Conservation (phyloP, 2,329 filamentous ascomycete genomes). For the Tolypocladium album region DNA sequence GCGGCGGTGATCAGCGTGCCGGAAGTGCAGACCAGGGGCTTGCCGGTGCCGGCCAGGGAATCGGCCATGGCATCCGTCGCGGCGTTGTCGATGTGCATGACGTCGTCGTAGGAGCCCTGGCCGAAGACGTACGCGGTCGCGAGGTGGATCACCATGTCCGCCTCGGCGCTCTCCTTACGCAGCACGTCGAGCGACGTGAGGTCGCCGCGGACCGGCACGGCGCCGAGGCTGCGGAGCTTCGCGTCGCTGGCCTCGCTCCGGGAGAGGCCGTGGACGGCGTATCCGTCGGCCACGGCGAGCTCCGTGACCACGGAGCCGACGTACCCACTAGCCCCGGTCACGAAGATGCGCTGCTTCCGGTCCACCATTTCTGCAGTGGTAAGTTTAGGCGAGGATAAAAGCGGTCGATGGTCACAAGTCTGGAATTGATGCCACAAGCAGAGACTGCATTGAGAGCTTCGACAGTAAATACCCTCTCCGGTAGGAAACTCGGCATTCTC, state of each 20-base stretch:
- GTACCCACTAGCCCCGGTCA: conserved; percentile 29
- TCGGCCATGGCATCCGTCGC: conserved; percentile 25
- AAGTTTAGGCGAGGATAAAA: not conserved
- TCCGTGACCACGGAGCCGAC: conserved; percentile 24
- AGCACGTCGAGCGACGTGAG: conserved; percentile 26
- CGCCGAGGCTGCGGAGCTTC: conserved; percentile 26
- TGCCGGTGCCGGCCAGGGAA: conserved; percentile 19
- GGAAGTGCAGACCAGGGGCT: conserved; percentile 21
- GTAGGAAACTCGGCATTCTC: not conserved
- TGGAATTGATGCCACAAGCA: not conserved
- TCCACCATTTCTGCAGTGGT: not conserved
- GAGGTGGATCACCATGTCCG: conserved; percentile 33
- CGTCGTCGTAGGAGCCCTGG: conserved; percentile 5
- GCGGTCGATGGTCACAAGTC: not conserved
- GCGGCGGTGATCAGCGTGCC: conserved; percentile 15
- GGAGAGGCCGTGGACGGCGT: conserved; percentile 29
- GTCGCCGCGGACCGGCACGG: conserved; percentile 26
- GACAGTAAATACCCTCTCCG: not conserved
- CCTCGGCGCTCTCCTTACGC: conserved; percentile 20
- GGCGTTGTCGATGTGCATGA: conserved; percentile 18
- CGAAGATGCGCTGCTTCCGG: conserved; percentile 14
- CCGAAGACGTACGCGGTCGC: conserved; percentile 16
- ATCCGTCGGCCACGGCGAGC: conserved; percentile 24
- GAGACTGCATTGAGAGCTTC: not conserved
- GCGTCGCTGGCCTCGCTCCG: conserved; percentile 22